Conservation (phyloP, 306 rosid species). For the Mimosa bimucronata region DNA sequence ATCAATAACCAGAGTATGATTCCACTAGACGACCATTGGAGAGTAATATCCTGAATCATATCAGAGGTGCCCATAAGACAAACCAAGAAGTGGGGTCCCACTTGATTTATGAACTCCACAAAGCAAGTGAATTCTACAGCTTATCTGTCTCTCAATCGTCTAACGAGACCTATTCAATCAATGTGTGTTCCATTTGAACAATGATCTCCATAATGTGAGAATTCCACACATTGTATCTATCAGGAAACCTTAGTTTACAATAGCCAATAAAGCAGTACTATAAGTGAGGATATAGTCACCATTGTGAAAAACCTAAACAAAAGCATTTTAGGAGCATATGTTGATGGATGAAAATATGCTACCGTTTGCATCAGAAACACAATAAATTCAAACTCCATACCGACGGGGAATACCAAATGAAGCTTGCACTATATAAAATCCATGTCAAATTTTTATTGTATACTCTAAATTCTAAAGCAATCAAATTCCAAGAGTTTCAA, state of each 20-base stretch:
- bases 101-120: too few species aligned
- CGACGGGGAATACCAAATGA: not conserved
- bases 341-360: not conserved
- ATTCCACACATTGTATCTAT: not conserved
- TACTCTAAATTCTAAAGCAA: constrained; percentile 13
- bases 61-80: not conserved
- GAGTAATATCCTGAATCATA: not conserved
- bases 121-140: too few species aligned
- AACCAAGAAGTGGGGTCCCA: not conserved
- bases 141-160: too few species aligned
- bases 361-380: constrained; percentile 1
- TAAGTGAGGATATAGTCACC: not conserved
- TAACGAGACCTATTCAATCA: too few species aligned
- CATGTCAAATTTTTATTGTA: not conserved
- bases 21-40: not conserved
- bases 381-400: constrained; percentile 9
- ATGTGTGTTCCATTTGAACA: not conserved
- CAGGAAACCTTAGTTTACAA: not conserved
- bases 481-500: not conserved
- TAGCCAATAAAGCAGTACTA: not conserved
- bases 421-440: constrained; percentile 13
- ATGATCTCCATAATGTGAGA: not conserved
- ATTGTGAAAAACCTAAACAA: not conserved
- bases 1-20: not conserved
- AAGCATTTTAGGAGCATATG: not conserved